Base-by-base conservation (phyloP, 2,329 filamentous ascomycete species). In the Pestalotiopsis sp. region DNA sequence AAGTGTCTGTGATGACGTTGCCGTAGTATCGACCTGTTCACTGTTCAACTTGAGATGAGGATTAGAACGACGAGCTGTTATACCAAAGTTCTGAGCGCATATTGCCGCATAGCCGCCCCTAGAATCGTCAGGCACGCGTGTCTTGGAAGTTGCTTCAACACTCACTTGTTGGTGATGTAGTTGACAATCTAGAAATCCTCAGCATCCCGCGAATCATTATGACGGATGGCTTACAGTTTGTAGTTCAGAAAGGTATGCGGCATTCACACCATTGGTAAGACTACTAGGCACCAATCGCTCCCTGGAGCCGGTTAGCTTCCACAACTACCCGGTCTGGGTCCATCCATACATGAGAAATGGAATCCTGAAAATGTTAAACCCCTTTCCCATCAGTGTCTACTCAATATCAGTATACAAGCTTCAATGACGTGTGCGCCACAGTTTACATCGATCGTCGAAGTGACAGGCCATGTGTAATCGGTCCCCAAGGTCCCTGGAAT, bases 71-170 rank as follows among this genome's bases (percentile, higher is more conserved):
- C 31, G 31, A 36, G 31, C 6, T 36, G 31, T 36, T 36, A 36
- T 36, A 39, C 85, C 88, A 71, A 83, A 91, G 82, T 91, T 91
- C 77, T 91, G 89, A 3, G 89, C 86, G 72, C 91, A 87, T 27
- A 89, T 72, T 60, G 88, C 76, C 1, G 86, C 87, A 73, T 86
- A 36, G 31, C 31, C 31, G 31, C 31, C 31, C 31, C 31, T 36
- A 36, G 31, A 36, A 9, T 9, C 9, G 31, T 36, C 7, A 9
- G 31, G 6, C 31, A 36, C 2, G 31, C 6, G 31, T 36, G 31
- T 9, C 31, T 36, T 36, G 7, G 31, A 36, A 36, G 31, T 36
- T 36, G 31, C 31, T 9, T 36, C 31, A 36, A 84, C 9, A 81
- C 83, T 23, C 85, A 86, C 66, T 81, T 82, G 17, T 69, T 78